Evolutionary conservation across 352 stramenopile species (phyloP).

Genomic region (Phytopythium kandeliae): DNA sequence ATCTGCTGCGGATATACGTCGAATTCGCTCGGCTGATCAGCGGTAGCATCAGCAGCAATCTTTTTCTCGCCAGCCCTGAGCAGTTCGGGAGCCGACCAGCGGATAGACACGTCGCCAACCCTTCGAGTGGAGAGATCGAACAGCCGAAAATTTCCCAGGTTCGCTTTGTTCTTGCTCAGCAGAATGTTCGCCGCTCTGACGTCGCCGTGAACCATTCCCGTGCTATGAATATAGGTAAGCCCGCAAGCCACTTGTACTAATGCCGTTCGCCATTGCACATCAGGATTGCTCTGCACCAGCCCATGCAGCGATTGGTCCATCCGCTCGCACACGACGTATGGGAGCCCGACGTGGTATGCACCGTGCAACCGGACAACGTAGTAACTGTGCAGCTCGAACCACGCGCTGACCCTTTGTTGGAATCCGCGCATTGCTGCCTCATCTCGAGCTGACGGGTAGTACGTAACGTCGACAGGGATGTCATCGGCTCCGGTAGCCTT

Average conservation of each 20-base stretch:
- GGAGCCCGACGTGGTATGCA: background rate
- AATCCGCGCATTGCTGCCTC: background rate
- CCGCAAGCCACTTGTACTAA: background rate
- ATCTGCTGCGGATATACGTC: background rate
- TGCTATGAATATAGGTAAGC: background rate
- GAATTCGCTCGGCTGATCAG: background rate
- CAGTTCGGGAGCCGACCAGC: slow-evolving; percentile 2
- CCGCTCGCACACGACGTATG: background rate
- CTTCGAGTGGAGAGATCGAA: background rate
- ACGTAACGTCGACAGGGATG: background rate
- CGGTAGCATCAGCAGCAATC: background rate
- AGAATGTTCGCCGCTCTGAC: background rate
- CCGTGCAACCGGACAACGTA: slow-evolving; percentile 1
- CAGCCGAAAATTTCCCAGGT: background rate
- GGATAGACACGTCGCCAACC: background rate
- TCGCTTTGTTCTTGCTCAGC: background rate
- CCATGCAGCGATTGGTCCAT: background rate
- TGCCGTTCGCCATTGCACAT: background rate
- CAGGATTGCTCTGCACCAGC: background rate
- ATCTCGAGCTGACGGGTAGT: background rate
- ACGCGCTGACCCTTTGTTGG: background rate
- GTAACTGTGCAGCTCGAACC: background rate
- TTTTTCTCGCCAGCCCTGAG: background rate
- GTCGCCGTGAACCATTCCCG: background rate
- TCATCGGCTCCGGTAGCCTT: background rate